These are phyloP conservation scores for Fusarium sp. DNA, from an alignment of 2,329 filamentous ascomycete species.

Conservation along the genomic window DNA sequence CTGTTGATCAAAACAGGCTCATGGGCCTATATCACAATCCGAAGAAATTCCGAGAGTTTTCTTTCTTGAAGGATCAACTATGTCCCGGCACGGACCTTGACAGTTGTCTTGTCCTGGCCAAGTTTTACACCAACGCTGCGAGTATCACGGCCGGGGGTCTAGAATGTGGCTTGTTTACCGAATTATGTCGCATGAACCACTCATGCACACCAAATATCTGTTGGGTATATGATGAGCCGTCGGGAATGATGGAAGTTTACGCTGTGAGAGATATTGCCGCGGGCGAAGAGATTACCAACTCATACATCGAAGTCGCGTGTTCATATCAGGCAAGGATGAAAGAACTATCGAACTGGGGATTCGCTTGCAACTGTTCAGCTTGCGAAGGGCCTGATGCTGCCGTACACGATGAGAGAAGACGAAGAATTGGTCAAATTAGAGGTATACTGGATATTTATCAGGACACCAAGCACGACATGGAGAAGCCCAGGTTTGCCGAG, in stretches of 20 bases:
- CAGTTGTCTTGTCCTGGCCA: constrained; percentile 6
- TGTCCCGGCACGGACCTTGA: constrained; percentile 12
- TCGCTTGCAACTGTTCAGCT: not conserved
- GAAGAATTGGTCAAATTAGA: constrained; percentile 13
- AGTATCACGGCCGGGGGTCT: constrained; percentile 4
- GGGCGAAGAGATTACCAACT: constrained; percentile 20
- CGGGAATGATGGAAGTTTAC: constrained; percentile 14
- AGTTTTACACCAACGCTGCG: constrained; percentile 25
- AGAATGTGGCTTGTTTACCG: constrained; percentile 11
- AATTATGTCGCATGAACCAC: constrained; percentile 26
- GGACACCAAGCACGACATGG: not conserved
- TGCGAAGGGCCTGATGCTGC: constrained; percentile 3
- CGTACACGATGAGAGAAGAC: constrained; percentile 12
- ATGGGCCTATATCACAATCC: constrained; percentile 11
- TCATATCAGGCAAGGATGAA: not conserved
- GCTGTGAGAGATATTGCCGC: not conserved
- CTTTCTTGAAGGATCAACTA: not conserved
- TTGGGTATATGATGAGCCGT: constrained; percentile 15
- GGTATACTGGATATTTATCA: constrained; percentile 12
- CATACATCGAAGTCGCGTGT: constrained; percentile 15
- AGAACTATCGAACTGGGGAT: constrained; percentile 18
- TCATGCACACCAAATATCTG: constrained; percentile 23
- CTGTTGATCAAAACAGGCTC: not conserved
- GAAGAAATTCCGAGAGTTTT: constrained; percentile 19
- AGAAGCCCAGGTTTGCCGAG: constrained; percentile 5